Evolutionary conservation across 352 stramenopile genomes (phyloP).

Genomic region (Pythium coloratum): DNA sequence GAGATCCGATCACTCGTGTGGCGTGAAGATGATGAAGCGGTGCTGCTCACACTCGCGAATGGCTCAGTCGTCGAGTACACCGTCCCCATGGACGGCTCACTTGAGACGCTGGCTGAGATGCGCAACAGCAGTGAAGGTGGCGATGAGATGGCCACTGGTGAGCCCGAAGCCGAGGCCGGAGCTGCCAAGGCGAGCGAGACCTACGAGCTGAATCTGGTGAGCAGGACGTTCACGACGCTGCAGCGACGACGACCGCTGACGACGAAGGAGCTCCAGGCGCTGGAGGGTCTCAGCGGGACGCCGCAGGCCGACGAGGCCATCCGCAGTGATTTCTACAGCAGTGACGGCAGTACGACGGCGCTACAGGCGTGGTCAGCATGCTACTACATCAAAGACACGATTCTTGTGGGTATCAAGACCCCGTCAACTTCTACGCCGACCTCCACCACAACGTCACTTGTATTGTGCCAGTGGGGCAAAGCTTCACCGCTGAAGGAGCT

Average conservation of each 20-base stretch:
- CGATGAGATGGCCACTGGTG: background rate
- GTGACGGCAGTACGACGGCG: constrained; percentile 31
- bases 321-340: constrained; percentile 43
- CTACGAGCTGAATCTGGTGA: constrained; percentile 52
- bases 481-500: constrained; percentile 39
- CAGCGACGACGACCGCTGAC: constrained; percentile 51
- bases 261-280: constrained; percentile 50
- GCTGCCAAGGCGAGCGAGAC: constrained; percentile 37
- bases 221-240: constrained; percentile 40
- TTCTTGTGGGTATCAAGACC: constrained; percentile 51
- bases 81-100: constrained; percentile 37
- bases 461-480: constrained; percentile 36
- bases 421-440: background rate
- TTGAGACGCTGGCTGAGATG: constrained; percentile 23
- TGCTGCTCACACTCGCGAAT: constrained; percentile 65
- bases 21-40: constrained; percentile 58
- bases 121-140: constrained; percentile 9
- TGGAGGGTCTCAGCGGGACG: constrained; percentile 35
- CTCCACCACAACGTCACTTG: constrained; percentile 25
- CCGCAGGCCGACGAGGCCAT: constrained; percentile 51
- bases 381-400: constrained; percentile 40
- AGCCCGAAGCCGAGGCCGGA: background rate
- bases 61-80: constrained; percentile 72
- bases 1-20: constrained; percentile 53
- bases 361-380: constrained; percentile 39